Base-by-base conservation (phyloP, 2,329 filamentous ascomycete species). In the Gnomoniopsis sp. region DNA sequence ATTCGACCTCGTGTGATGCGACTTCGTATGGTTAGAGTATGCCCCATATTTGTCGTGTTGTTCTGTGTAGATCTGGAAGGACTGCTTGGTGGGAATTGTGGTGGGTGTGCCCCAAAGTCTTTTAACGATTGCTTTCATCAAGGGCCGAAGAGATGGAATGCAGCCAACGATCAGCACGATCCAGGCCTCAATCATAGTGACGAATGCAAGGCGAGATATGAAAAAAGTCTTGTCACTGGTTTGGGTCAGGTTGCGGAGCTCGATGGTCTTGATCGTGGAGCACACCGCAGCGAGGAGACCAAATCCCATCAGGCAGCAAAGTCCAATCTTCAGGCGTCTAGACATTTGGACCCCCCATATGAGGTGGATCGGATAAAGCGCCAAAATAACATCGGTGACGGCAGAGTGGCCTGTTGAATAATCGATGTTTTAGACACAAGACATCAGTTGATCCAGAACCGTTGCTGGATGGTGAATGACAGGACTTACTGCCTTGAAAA, bases 401-500 rank as follows among this genome's bases (percentile, higher is more conserved):
- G 55, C 55, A 51, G 55, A 51, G 17, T 51, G 47, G 17, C 55
- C 55, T 57, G 14, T 10, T 10, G 17, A n/a, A n/a, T n/a, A n/a
- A n/a, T n/a, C n/a, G n/a, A n/a, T n/a, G n/a, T n/a, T n/a, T n/a
- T n/a, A n/a, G n/a, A n/a, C n/a, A n/a, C n/a, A n/a, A n/a, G n/a
- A n/a, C n/a, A n/a, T n/a, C n/a, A n/a, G n/a, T n/a, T n/a, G n/a
- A n/a, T n/a, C n/a, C n/a, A n/a, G n/a, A n/a, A n/a, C 17, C 2
- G 10, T 7, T 1, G 19, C 11, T 4, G 22, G 11, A 44, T 3
- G 19, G 17, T 14, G 6, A 10, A 38, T 12, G 26, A 4, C 6
- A n/a, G 43, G 15, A 50, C 55, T 3, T 46, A 57, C 55, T 57
- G 38, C 55, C 55, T 34, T 57, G 55, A 6, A 57, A 57, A 22